Conservation (phyloP, 768 basidiomycete genomes). For the Steccherinum ochraceum region DNA sequence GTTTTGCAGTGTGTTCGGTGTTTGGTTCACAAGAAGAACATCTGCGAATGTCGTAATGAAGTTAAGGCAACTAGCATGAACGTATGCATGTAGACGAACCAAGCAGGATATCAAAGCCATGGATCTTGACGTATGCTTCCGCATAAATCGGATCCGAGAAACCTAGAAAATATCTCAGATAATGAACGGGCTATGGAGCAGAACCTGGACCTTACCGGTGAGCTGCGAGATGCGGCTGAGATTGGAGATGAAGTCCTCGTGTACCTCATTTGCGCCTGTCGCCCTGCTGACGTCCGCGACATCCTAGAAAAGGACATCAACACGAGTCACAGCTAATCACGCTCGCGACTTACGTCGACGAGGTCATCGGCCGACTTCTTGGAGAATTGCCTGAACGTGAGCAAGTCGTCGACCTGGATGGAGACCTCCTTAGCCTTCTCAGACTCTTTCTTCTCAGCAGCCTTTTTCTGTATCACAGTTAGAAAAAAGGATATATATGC, state of each 20-base stretch:
- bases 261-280: conserved; percentile 76
- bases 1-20: conserved; percentile 89
- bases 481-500: conserved; percentile 9
- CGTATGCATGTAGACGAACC: conserved; percentile 35
- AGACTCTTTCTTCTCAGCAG: conserved; percentile 82
- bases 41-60: conserved; percentile 39
- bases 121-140: conserved; percentile 95
- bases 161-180: conserved; percentile 34
- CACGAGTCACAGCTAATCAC: too few relatives aligned
- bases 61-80: too few relatives aligned
- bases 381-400: conserved; percentile 91
- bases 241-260: conserved; percentile 93
- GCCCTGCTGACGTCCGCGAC: conserved; percentile 86
- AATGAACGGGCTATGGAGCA: not conserved
- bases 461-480: conserved; percentile 83
- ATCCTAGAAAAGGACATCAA: conserved; percentile 44
- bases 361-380: conserved; percentile 84
- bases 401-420: conserved; percentile 91
- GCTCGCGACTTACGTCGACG: conserved; percentile 48
- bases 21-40: conserved; percentile 95
- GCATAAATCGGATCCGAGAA: conserved; percentile 99
- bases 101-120: conserved; percentile 93
- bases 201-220: conserved; percentile 51
- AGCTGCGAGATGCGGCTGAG: conserved; percentile 89
- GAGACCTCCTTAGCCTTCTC: conserved; percentile 60